Base-by-base conservation (phyloP, 441 rosid genomes). In the Monsonia emarginata region DNA sequence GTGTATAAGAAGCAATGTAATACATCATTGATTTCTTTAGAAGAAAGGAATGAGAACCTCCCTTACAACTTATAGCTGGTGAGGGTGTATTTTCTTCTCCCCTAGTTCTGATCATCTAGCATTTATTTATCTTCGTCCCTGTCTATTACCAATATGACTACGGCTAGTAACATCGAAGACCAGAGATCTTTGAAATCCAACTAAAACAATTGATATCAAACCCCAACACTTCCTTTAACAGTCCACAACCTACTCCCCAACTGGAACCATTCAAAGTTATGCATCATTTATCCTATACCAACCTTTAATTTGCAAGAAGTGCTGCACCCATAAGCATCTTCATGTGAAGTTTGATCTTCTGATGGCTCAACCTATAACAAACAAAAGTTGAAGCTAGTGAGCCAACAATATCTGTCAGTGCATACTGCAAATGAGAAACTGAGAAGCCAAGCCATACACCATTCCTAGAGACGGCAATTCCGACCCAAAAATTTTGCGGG, bases 221-320 rank as follows among this genome's bases (percentile, higher is more conserved):
- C 57, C 25, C 6, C 25, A 57, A 2, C 22, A 4, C 61, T 11
- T 57, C 25, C 31, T 57, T 13, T 24, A 26, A 25, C 7, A 21
- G 30, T 11, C n/a, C 31, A 10, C 9, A 57, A 7, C 4, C 7
- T 27, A 3, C n/a, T 3, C 42, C 13, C 42, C 26, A 31, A 61
- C 44, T 61, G 44, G 2, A 56, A 61, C 24, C 44, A 19, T 61
- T 5, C 6, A 8, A 61, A 31, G 42, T 32, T 16, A 18, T 31
- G 44, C 14, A 61, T 32, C 64, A n/a, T 25, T 60, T 31, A 16
- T 61, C 26, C 31, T 74, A 68, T 61, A 73, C 82, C 75, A 63
- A 78, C 97, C 96, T 87, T 94, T 67, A 91, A 78, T 78, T 84
- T 83, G 84, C 94, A 82, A 52, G 85, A 76, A 75, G 74, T 54